A percentile compares a stretch with the other conserved stretches of the same genome.
phyloP scores from a whole-genome alignment of 1,284 basidiomycete species.

The Heterobasidion irregulare region DNA sequence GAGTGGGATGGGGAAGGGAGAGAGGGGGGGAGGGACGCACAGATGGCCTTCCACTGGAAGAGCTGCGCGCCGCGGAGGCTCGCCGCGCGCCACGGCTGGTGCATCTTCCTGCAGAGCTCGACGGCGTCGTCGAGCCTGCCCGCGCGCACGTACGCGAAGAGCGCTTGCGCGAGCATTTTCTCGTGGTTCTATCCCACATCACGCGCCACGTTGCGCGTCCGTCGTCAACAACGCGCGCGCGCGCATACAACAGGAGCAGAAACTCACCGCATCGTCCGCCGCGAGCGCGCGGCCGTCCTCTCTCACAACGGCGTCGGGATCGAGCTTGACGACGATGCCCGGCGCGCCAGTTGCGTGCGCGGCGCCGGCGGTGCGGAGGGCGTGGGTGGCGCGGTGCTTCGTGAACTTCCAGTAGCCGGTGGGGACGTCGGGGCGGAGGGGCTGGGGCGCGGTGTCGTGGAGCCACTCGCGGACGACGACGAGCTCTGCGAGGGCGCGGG shows the following conservation, averaged over 20 bases:
- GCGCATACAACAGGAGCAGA: neutral
- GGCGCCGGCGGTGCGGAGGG: conserved; percentile 38
- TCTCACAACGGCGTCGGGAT: conserved; percentile 58
- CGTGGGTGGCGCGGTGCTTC: conserved; percentile 64
- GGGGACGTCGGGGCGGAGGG: conserved; percentile 56
- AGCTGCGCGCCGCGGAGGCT: conserved; percentile 72
- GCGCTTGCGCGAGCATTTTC: conserved; percentile 60
- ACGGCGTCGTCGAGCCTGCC: conserved; percentile 81
- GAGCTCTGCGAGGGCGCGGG: conserved; percentile 46
- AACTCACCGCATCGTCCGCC: conserved; percentile 58
- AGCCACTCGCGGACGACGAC: conserved; percentile 76
- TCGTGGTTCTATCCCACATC: conserved; percentile 55
- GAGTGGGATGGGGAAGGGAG: too few species aligned
- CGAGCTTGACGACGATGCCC: conserved; percentile 54
- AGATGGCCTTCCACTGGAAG: conserved; percentile 67
- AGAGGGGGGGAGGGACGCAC: conserved; percentile 26
- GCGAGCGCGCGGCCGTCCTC: conserved; percentile 46
- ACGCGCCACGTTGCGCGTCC: neutral
- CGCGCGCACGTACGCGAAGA: conserved; percentile 75
- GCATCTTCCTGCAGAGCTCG: conserved; percentile 74
- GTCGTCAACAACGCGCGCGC: neutral
- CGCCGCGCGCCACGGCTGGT: conserved; percentile 89
- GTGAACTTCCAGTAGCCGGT: conserved; percentile 79
- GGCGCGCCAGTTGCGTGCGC: conserved; percentile 22
- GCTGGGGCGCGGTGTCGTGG: conserved; percentile 55